A percentile compares a stretch with the other conserved stretches of the same genome.
Conservation (phyloP, 352 stramenopile genomes). For the Phytophthora palmivora region DNA sequence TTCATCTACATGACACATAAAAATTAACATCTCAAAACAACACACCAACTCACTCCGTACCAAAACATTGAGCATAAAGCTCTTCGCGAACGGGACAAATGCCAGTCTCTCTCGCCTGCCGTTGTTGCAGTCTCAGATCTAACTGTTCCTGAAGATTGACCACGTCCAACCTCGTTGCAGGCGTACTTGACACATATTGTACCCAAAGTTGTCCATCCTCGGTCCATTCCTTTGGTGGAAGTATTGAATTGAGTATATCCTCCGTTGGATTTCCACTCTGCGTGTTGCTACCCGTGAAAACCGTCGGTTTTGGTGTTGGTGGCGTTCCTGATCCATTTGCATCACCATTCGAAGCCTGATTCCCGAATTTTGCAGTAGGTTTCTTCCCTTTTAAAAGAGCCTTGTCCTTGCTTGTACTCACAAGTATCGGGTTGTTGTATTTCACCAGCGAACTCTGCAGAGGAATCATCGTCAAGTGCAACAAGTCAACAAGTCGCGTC, state of each 20-base stretch:
- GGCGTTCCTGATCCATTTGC: slow-evolving; percentile 16
- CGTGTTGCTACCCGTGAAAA: slow-evolving; percentile 69
- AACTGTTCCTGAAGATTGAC: slow-evolving; percentile 92
- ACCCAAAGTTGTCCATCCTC: slow-evolving; percentile 93
- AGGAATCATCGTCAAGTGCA: slow-evolving; percentile 62
- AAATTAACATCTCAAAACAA: too few species aligned
- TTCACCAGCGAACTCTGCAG: slow-evolving; percentile 91
- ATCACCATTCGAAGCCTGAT: slow-evolving; percentile 35
- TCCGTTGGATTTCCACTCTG: slow-evolving; percentile 80
- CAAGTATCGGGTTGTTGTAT: slow-evolving; percentile 92
- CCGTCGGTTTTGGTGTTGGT: slow-evolving; percentile 52
- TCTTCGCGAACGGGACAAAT: slow-evolving; percentile 94
- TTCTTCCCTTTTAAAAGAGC: slow-evolving; percentile 61
- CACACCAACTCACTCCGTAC: slow-evolving; percentile 27
- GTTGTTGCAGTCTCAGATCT: slow-evolving; percentile 91
- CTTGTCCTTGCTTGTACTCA: slow-evolving; percentile 89
- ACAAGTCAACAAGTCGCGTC: slow-evolving; percentile 11
- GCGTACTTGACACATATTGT: slow-evolving; percentile 93
- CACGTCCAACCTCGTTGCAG: slow-evolving; percentile 92
- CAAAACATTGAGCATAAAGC: slow-evolving; percentile 94
- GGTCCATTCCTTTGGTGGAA: slow-evolving; percentile 90
- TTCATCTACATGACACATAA: slow-evolving; percentile 64
- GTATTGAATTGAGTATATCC: slow-evolving; percentile 93
- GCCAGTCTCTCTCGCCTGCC: slow-evolving; percentile 92
- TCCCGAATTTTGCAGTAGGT: slow-evolving; percentile 27